Evolutionary conservation across 2,329 filamentous ascomycete species (phyloP).

Genomic region (Trichoderma aggressivum): DNA sequence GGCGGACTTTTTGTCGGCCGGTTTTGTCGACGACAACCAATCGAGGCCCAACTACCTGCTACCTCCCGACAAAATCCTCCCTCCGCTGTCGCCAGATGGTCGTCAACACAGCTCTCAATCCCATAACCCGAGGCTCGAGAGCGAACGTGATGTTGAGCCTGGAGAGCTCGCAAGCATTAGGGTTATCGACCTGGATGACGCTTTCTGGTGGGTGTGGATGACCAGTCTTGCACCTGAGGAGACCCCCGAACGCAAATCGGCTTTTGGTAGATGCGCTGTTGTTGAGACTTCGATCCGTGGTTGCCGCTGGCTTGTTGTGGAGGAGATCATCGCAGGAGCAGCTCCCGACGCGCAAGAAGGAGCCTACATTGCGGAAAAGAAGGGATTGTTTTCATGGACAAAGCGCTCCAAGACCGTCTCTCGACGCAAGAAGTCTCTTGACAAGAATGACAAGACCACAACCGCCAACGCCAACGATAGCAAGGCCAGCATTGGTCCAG

Average conservation of each 20-base stretch:
- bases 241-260: slow-evolving; percentile 77
- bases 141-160: slow-evolving; percentile 69
- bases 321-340: slow-evolving; percentile 93
- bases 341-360: slow-evolving; percentile 79
- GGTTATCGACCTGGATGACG: slow-evolving; percentile 81
- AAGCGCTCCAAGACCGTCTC: slow-evolving; percentile 60
- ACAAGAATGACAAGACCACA: slow-evolving; percentile 43
- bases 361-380: slow-evolving; percentile 93
- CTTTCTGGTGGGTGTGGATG: slow-evolving; percentile 99
- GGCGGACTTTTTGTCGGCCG: slow-evolving; percentile 95
- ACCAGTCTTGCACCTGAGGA: slow-evolving; percentile 91
- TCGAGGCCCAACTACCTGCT: slow-evolving; percentile 67
- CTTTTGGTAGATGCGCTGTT: slow-evolving; percentile 89
- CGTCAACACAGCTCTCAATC: slow-evolving; percentile 85
- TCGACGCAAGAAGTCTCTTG: slow-evolving; percentile 62
- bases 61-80: slow-evolving; percentile 88
- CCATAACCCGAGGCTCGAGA: slow-evolving; percentile 69
- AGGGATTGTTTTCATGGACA: slow-evolving; percentile 86
- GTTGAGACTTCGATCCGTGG: slow-evolving; percentile 80
- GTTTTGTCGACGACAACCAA: slow-evolving; percentile 77
- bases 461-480: slow-evolving; percentile 50
- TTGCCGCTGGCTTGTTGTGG: slow-evolving; percentile 88
- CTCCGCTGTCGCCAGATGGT: slow-evolving; percentile 65
- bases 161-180: slow-evolving; percentile 93
- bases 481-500: slow-evolving; percentile 81